phyloP scores from a whole-genome alignment of 352 stramenopile genomes.

The Peronosclerospora sorghi region DNA sequence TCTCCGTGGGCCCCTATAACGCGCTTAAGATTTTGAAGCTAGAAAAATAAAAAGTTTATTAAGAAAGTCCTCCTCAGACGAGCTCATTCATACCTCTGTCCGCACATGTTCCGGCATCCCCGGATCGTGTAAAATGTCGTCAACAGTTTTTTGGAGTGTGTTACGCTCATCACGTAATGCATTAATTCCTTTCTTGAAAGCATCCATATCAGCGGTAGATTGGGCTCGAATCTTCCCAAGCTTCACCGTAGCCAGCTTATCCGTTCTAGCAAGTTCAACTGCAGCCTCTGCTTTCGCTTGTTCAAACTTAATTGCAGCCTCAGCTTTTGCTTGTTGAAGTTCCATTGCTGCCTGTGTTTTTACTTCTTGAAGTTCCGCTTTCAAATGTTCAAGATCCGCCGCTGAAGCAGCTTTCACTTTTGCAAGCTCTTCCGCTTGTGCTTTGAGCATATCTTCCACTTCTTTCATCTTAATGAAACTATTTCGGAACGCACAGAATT shows the following conservation, averaged over 20 bases:
- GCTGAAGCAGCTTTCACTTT: background rate
- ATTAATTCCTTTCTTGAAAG: slow-evolving; percentile 2
- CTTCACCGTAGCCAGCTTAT: slow-evolving; percentile 4
- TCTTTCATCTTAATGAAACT: too few species aligned
- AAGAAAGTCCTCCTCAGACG: slow-evolving; percentile 2
- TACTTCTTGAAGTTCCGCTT: background rate
- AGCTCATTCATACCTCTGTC: slow-evolving; percentile 7
- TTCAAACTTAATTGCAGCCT: slow-evolving; percentile 5
- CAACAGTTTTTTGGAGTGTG: slow-evolving; percentile 3
- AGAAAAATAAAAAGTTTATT: background rate
- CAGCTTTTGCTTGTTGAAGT: slow-evolving; percentile 1
- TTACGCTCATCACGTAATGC: slow-evolving; percentile 6
- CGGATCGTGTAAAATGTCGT: slow-evolving; percentile 6
- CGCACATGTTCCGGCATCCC: slow-evolving; percentile 8
- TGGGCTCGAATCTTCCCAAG: background rate
- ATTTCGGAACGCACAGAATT: background rate
- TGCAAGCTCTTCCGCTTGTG: slow-evolving; percentile 4
- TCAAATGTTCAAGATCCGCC: background rate
- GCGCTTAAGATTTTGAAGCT: slow-evolving; percentile 7
- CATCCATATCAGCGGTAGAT: background rate
- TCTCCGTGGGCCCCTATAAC: slow-evolving; percentile 2
- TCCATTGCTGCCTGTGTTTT: slow-evolving; percentile 2
- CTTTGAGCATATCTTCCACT: slow-evolving; percentile 6
- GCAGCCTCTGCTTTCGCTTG: slow-evolving; percentile 3
- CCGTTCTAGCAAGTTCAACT: slow-evolving; percentile 4